A percentile compares a stretch with the other conserved stretches of the same genome.
phyloP scores from a whole-genome alignment of 2,329 filamentous ascomycete genomes.

The Lachnellula arida region DNA sequence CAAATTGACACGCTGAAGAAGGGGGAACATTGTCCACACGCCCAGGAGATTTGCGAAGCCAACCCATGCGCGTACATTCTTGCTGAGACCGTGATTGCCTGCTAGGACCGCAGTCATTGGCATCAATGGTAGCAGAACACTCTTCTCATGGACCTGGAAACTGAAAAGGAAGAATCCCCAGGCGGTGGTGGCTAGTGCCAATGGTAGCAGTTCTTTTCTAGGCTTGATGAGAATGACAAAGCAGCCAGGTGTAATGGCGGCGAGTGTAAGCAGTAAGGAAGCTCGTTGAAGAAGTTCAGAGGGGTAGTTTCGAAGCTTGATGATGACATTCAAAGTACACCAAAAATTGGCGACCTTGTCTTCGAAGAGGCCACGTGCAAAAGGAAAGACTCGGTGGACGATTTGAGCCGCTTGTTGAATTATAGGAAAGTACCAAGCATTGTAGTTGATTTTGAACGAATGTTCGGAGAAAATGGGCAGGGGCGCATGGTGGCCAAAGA shows the following conservation, averaged over 20 bases:
- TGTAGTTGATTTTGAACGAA: constrained; percentile 53
- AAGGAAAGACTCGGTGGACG: constrained; percentile 90
- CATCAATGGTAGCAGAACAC: constrained; percentile 82
- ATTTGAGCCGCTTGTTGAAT: constrained; percentile 77
- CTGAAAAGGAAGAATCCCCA: constrained; percentile 99
- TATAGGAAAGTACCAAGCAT: constrained; percentile 68
- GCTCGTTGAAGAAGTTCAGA: constrained; percentile 67
- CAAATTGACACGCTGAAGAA: constrained; percentile 80
- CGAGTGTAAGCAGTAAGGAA: constrained; percentile 69
- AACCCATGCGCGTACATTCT: constrained; percentile 79
- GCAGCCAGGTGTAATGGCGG: constrained; percentile 74
- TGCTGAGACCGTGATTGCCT: constrained; percentile 70
- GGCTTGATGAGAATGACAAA: constrained; percentile 75
- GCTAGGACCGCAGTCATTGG: constrained; percentile 89
- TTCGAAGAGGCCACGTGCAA: constrained; percentile 92
- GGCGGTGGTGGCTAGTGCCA: constrained; percentile 75
- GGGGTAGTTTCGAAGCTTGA: constrained; percentile 79
- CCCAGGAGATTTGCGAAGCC: constrained; percentile 92
- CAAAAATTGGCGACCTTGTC: constrained; percentile 99
- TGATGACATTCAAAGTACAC: constrained; percentile 84
- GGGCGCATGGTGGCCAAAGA: constrained; percentile 55
- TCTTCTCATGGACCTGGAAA: constrained; percentile 98
- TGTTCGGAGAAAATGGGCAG: constrained; percentile 59
- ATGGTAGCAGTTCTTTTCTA: constrained; percentile 68
- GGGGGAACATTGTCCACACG: constrained; percentile 88